Conservation (phyloP, 306 rosid species). For the Astragalus membranaceus region DNA sequence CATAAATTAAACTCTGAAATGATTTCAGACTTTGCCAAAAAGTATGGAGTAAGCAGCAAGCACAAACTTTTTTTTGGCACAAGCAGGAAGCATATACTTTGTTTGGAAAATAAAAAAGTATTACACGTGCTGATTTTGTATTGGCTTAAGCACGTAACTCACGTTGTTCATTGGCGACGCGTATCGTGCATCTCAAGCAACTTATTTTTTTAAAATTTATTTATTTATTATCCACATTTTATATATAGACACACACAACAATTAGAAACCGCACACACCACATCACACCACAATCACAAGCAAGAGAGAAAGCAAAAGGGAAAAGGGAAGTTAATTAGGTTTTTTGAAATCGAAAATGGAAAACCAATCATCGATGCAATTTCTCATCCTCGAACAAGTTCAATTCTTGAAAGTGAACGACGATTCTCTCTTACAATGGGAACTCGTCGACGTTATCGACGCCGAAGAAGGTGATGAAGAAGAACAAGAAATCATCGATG, state of each 20-base stretch:
- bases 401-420: conserved; percentile 32
- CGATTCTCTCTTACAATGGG: conserved; percentile 52
- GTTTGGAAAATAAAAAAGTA: not conserved
- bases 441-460: conserved; percentile 27
- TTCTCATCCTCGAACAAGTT: conserved; percentile 39
- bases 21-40: not conserved
- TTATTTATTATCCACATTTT: not conserved
- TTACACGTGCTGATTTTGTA: not conserved
- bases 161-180: not conserved
- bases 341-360: conserved; percentile 20
- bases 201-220: not conserved
- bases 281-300: not conserved
- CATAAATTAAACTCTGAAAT: no score
- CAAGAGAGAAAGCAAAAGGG: not conserved
- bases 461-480: conserved; percentile 9
- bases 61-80: no score
- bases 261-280: not conserved
- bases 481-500: not conserved
- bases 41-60: no score
- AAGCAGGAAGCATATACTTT: not conserved
- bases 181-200: conserved; percentile 19
- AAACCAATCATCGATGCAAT: conserved; percentile 34
- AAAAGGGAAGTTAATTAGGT: not conserved
- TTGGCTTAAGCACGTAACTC: conserved; percentile 26
- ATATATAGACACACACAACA: not conserved